Evolutionary conservation across 1,284 basidiomycete genomes (phyloP).

Genomic region (Irpex sp.): DNA sequence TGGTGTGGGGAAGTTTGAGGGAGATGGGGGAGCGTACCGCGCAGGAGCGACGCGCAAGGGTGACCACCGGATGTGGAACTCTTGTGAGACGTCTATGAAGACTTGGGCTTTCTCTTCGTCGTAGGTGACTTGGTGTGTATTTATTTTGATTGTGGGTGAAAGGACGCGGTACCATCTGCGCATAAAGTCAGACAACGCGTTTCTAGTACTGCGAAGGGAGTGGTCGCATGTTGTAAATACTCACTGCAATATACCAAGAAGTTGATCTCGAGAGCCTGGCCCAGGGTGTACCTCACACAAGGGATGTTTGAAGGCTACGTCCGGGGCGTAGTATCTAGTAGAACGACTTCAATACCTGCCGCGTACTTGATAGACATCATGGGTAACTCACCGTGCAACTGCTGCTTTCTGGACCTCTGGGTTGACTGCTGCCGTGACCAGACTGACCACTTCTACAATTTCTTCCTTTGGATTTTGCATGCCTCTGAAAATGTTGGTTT

Average conservation of each 20-base stretch:
- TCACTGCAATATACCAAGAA: constrained; percentile 54
- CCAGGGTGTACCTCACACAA: constrained; percentile 42
- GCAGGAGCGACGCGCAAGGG: constrained; percentile 44
- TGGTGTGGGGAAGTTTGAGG: background rate
- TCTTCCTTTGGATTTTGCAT: constrained; percentile 58
- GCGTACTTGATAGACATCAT: background rate
- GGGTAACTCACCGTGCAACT: constrained; percentile 30
- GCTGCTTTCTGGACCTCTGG: constrained; percentile 49
- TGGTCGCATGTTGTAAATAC: too few relatives aligned
- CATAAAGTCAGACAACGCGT: background rate
- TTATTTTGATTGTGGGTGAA: constrained; percentile 43
- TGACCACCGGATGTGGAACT: constrained; percentile 49
- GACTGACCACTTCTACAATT: constrained; percentile 39
- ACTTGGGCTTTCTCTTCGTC: constrained; percentile 35
- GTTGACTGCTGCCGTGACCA: constrained; percentile 39
- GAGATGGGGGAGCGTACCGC: constrained; percentile 30
- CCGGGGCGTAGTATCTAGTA: constrained; percentile 41
- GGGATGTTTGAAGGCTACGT: constrained; percentile 54
- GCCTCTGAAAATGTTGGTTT: background rate
- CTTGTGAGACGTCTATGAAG: constrained; percentile 45
- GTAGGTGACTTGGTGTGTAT: constrained; percentile 43
- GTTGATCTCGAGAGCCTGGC: constrained; percentile 42
- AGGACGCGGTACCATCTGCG: constrained; percentile 57
- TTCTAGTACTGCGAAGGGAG: too few relatives aligned
- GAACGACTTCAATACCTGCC: background rate